Conservation (phyloP, 2,329 filamentous ascomycete species). For the Huntiella moniliformis region DNA sequence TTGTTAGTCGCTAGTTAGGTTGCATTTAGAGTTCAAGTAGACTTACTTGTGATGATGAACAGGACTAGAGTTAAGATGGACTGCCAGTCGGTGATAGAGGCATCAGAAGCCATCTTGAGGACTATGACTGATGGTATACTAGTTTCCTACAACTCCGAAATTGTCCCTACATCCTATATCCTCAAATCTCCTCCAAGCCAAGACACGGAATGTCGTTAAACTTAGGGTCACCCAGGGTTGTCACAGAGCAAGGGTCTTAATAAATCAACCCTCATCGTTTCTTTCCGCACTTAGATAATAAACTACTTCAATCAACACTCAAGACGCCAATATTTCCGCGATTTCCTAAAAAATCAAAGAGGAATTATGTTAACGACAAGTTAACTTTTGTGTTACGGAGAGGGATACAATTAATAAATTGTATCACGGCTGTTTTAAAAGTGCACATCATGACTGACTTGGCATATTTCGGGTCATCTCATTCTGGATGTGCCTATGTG, state of each 20-base stretch:
- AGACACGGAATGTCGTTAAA: too few species aligned
- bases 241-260: too few species aligned
- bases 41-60: constrained; percentile 51
- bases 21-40: constrained; percentile 14
- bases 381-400: neutral
- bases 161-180: neutral
- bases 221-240: too few species aligned
- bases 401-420: neutral
- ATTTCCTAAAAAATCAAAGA: neutral
- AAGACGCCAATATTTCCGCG: neutral
- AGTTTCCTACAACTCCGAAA: neutral
- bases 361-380: neutral
- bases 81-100: constrained; percentile 40
- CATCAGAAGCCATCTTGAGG: neutral
- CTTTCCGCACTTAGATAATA: neutral
- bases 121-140: neutral
- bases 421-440: too few species aligned
- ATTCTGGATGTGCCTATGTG: neutral
- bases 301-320: neutral
- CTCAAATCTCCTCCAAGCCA: too few species aligned
- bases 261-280: too few species aligned
- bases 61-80: constrained; percentile 53
- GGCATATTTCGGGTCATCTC: neutral
- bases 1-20: constrained; percentile 7
- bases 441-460: neutral